Base-by-base conservation (phyloP, 768 basidiomycete genomes). In the Tylopilus felleus region DNA sequence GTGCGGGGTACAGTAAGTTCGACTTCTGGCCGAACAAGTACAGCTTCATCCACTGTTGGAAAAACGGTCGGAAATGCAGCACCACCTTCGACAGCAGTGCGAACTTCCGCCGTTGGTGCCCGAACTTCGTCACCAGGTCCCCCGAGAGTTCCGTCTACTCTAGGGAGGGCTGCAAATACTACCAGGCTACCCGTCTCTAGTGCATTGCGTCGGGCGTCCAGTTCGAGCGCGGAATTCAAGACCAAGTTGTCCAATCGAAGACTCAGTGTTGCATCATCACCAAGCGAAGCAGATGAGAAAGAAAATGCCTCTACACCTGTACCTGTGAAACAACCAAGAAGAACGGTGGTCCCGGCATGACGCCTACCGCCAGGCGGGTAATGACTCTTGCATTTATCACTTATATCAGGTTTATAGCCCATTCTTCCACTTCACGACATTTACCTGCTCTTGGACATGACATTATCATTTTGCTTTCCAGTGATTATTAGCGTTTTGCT, bases 21-120 rank as follows among this genome's bases (percentile, higher is more conserved):
- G 50, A 83, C 83, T 0, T 80, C 84, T n/a, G 77, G 80, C 29
- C 81, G 85, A 5, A 61, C 74, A 10, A 85, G 79, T 55, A 57
- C 55, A 25, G 40, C 55, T 2, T 41, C 64, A 25, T 63, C 57
- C 39, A 53, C 71, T 10, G 51, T 67, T 5, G 61, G 56, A 61
- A 57, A 61, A 56, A 22, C 68, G 16, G 70, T 72, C 41, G 77
- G 78, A 12, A 73, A 76, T 5, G 81, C 83, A 79, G 84, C 77
- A 3, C 83, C 82, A 19, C 79, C 80, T 17, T 69, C 56, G 2
- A 67, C 59, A 29, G 8, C 41, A 22, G 59, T 65, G 12, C 75
- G 78, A 28, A 53, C 65, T 1, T 77, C 78, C 2, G 29, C 70
- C 0, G 55, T 33, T 23, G 49, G 49, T 25, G 5, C 64, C 21